A percentile compares a stretch with the other conserved stretches of the same genome.
Conservation (phyloP, 108 stramenopile genomes). For the Schizochytrium sp. region DNA sequence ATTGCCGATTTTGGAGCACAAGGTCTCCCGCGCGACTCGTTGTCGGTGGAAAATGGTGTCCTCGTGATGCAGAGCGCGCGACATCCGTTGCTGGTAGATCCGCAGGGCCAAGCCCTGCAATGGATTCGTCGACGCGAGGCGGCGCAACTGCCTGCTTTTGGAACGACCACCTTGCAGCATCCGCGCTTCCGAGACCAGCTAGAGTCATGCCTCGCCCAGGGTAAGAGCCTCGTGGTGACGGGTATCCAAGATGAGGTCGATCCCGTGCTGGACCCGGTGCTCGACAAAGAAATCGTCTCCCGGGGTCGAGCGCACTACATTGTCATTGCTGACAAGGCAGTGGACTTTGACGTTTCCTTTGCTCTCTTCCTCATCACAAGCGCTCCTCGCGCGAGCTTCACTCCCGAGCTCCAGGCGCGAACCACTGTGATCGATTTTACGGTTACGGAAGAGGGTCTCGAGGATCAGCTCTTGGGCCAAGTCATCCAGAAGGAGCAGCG, state of each 20-base stretch:
- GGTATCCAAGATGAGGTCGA: slow-evolving; percentile 41
- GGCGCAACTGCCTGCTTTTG: slow-evolving; percentile 22
- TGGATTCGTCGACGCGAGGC: slow-evolving; percentile 40
- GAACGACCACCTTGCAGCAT: slow-evolving; percentile 21
- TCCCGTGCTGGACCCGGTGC: slow-evolving; percentile 39
- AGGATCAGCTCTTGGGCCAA: slow-evolving; percentile 45
- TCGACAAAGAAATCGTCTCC: slow-evolving; percentile 37
- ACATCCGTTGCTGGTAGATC: slow-evolving; percentile 45
- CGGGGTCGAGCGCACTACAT: slow-evolving; percentile 38
- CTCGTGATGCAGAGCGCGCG: slow-evolving; percentile 33
- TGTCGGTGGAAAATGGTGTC: slow-evolving; percentile 46
- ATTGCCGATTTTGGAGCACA: slow-evolving; percentile 40
- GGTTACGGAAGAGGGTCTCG: slow-evolving; percentile 42
- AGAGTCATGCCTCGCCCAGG: slow-evolving; percentile 42
- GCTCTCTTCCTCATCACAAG: slow-evolving; percentile 49
- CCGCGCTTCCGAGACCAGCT: slow-evolving; percentile 38
- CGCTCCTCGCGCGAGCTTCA: slow-evolving; percentile 47
- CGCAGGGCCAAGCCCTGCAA: slow-evolving; percentile 43
- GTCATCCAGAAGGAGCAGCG: slow-evolving; percentile 47
- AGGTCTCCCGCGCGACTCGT: slow-evolving; percentile 36
- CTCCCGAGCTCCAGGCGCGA: slow-evolving; percentile 43
- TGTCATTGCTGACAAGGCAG: slow-evolving; percentile 30
- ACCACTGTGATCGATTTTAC: slow-evolving; percentile 50
- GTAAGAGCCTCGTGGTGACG: slow-evolving; percentile 31
- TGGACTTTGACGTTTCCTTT: slow-evolving; percentile 41